These are phyloP conservation scores for Sonneratia alba DNA, from an alignment of 345 rosid genomes.

Conservation along the genomic window DNA sequence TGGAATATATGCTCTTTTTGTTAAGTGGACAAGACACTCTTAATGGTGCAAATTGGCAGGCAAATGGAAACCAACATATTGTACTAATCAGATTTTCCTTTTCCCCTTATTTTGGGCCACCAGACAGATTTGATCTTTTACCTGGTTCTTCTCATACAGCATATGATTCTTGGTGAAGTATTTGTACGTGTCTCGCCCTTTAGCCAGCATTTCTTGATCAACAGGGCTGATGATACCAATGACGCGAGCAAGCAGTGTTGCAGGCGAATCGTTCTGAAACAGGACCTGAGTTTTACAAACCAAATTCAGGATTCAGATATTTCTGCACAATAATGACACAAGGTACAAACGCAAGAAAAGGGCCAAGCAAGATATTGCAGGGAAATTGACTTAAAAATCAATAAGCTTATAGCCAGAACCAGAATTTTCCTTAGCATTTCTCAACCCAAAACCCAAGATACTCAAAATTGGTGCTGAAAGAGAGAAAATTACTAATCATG, in stretches of 20 bases:
- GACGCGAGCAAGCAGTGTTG: conserved; percentile 84
- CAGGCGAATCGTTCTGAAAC: conserved; percentile 97
- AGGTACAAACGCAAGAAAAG: too few relatives aligned
- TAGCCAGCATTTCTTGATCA: conserved; percentile 75
- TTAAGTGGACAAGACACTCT: background rate
- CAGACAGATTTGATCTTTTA: conserved; percentile 9
- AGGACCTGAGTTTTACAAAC: conserved; percentile 53
- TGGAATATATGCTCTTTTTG: background rate
- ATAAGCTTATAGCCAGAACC: too few relatives aligned
- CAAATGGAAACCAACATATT: too few relatives aligned
- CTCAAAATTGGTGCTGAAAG: too few relatives aligned
- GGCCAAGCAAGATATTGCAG: too few relatives aligned
- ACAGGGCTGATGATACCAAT: conserved; percentile 76
- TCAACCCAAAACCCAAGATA: too few relatives aligned
- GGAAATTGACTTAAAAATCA: too few relatives aligned
- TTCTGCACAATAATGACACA: too few relatives aligned
- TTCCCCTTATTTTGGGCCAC: too few relatives aligned
- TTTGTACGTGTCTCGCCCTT: conserved; percentile 91
- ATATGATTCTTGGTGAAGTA: conserved; percentile 87
- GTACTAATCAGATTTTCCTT: background rate
- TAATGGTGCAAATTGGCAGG: background rate
- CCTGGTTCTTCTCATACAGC: conserved; percentile 95
- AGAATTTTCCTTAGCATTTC: too few relatives aligned
- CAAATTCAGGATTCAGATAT: background rate
- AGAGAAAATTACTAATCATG: too few relatives aligned